phyloP scores from a whole-genome alignment of 2,329 filamentous ascomycete species.

The Claviceps purpurea region DNA sequence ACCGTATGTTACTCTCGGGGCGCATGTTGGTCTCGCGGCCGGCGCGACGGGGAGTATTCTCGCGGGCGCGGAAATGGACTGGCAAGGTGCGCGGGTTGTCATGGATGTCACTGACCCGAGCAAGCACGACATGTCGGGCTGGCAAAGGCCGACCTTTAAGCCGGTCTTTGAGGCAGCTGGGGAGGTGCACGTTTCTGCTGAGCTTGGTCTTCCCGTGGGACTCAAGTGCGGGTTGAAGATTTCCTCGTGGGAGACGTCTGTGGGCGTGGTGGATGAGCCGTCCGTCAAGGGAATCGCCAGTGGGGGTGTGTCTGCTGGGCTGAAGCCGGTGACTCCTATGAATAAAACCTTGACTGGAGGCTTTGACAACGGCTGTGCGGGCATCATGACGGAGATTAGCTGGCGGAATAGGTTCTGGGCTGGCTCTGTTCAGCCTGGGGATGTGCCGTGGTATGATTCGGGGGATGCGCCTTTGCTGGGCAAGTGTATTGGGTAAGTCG shows the following conservation, averaged over 20 bases:
- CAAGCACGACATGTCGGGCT: conserved; percentile 11
- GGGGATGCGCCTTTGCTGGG: conserved; percentile 9
- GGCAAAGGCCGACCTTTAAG: conserved; percentile 15
- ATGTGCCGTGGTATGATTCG: conserved; percentile 12
- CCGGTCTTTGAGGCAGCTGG: conserved; percentile 17
- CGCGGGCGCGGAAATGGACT: conserved; percentile 16
- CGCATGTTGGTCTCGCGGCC: conserved; percentile 12
- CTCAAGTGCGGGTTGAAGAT: conserved; percentile 14
- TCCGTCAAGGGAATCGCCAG: conserved; percentile 14
- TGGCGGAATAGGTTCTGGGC: conserved; percentile 16
- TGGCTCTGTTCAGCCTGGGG: conserved; percentile 8
- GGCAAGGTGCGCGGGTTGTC: conserved; percentile 3
- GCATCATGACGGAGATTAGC: conserved; percentile 15
- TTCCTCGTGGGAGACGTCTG: conserved; percentile 8
- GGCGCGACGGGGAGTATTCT: conserved; percentile 14
- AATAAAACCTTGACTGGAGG: conserved; percentile 6
- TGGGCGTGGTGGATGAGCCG: conserved; percentile 15
- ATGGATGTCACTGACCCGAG: conserved; percentile 13
- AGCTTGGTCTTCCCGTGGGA: conserved; percentile 16
- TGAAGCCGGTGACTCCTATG: neutral
- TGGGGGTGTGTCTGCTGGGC: conserved; percentile 8
- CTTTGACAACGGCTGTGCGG: conserved; percentile 13
- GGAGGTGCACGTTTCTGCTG: conserved; percentile 12
- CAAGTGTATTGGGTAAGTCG: conserved; percentile 13
- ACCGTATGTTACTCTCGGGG: conserved; percentile 12